A percentile compares a stretch with the other conserved stretches of the same genome.
These are phyloP conservation scores for Marasmius oreades DNA, from an alignment of 1,284 basidiomycete genomes.

Conservation along the genomic window DNA sequence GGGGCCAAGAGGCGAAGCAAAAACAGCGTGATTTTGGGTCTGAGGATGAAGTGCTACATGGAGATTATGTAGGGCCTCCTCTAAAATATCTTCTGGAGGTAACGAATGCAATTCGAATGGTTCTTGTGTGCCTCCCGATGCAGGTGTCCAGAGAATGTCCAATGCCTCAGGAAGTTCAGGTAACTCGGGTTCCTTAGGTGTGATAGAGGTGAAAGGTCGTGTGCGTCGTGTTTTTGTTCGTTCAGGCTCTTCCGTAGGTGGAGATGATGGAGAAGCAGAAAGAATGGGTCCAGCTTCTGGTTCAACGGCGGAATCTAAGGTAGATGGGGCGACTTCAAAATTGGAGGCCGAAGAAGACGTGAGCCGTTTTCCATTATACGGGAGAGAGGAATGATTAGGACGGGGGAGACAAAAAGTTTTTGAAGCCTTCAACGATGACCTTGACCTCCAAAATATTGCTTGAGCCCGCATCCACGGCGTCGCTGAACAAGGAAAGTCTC, in stretches of 20 bases:
- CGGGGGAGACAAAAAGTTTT: not conserved
- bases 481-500: not conserved
- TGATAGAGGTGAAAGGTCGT: constrained; percentile 25
- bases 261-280: not conserved
- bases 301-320: constrained; percentile 1
- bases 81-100: constrained; percentile 57
- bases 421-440: constrained; percentile 40
- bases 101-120: constrained; percentile 25
- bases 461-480: constrained; percentile 50
- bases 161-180: constrained; percentile 50
- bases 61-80: constrained; percentile 70
- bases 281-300: not conserved
- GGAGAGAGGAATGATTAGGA: not conserved
- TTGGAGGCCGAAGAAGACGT: constrained; percentile 30
- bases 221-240: constrained; percentile 40
- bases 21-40: constrained; percentile 71
- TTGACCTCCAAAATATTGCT: constrained; percentile 48
- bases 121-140: constrained; percentile 25
- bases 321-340: constrained; percentile 6
- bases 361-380: not conserved
- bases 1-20: constrained; percentile 45
- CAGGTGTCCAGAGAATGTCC: constrained; percentile 64
- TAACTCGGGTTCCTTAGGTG: constrained; percentile 34
- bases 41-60: constrained; percentile 75
- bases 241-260: constrained; percentile 37